These are phyloP conservation scores for Paspalum notatum DNA, from an alignment of 176 grass and related monocot genomes.

Conservation along the genomic window DNA sequence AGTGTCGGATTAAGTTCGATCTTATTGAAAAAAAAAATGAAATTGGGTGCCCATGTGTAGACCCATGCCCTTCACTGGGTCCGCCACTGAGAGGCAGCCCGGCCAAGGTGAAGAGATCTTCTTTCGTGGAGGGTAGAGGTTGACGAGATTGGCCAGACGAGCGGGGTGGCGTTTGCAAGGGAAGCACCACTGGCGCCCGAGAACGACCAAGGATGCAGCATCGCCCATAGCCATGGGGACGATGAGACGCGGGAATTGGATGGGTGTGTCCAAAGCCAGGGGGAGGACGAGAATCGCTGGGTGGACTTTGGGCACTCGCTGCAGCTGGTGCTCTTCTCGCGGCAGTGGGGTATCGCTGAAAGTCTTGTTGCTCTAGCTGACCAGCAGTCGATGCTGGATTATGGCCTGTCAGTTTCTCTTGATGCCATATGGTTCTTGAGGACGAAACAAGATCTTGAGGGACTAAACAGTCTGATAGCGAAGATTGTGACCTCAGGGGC, in stretches of 20 bases:
- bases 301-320: constrained; percentile 66
- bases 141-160: constrained; percentile 54
- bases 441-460: constrained; percentile 58
- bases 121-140: constrained; percentile 50
- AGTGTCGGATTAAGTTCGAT: too few relatives aligned
- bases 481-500: constrained; percentile 74
- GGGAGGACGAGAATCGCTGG: constrained; percentile 44
- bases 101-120: constrained; percentile 38
- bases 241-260: constrained; percentile 32
- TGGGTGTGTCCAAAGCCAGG: constrained; percentile 44
- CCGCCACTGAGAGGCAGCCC: not conserved
- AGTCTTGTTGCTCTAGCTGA: constrained; percentile 67
- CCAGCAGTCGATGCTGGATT: constrained; percentile 63
- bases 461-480: constrained; percentile 56
- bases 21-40: too few relatives aligned
- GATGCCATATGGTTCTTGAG: constrained; percentile 85
- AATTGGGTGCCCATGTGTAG: too few relatives aligned
- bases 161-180: constrained; percentile 51
- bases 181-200: constrained; percentile 47
- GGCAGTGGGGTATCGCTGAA: constrained; percentile 67
- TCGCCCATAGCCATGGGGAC: constrained; percentile 30
- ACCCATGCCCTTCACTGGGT: too few relatives aligned
- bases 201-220: constrained; percentile 24
- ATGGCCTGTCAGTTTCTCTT: constrained; percentile 63
- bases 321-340: constrained; percentile 66